Evolutionary conservation across 495 filamentous ascomycete genomes (phyloP), one percentile per base, ranked within the genome.

Genomic region (Daldinia grandis): DNA sequence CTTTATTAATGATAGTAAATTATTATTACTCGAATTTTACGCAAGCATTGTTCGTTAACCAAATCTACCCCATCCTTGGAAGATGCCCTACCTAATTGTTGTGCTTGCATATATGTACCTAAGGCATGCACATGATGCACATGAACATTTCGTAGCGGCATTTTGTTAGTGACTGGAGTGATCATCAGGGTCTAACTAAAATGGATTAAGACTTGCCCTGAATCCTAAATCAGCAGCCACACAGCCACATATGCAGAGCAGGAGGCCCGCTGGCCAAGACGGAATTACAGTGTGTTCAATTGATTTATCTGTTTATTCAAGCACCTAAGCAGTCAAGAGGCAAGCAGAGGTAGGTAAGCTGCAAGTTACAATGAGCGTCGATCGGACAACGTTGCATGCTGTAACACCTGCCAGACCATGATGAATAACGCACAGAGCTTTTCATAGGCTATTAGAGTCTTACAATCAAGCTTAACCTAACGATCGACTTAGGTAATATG

Each of bases 301-400:
- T 47, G 42, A 47, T 47, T 35, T 35, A 35, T 35, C 14, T n/a
- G n/a, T 38, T 38, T 38, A 38, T 14, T 9, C 35, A 38, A 14
- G 9, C 35, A 38, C 12, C 7, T 15, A 40, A 8, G 42, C 42
- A 47, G n/a, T 21, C 17, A 47, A 47, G 42, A 53, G 10, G 49
- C 6, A 53, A 28, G 25, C 21, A 28, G 38, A 56, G n/a, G n/a
- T n/a, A n/a, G 37, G 66, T 58, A 69, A 62, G 31, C 28, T 31
- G 51, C 62, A 62, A 63, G 38, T 61, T 40, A 65, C 42, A 24
- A 64, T 59, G 25, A 56, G n/a, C 40, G 69, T 33, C 70, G 65
- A 69, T 73, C 65, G 49, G 58, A 73, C 65, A 73, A 73, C 70
- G 70, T 73, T 73, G 70, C 70, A 73, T 73, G 61, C 61, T 64